Evolutionary conservation across 352 stramenopile species (phyloP).

Genomic region (Pythium angustatum): DNA sequence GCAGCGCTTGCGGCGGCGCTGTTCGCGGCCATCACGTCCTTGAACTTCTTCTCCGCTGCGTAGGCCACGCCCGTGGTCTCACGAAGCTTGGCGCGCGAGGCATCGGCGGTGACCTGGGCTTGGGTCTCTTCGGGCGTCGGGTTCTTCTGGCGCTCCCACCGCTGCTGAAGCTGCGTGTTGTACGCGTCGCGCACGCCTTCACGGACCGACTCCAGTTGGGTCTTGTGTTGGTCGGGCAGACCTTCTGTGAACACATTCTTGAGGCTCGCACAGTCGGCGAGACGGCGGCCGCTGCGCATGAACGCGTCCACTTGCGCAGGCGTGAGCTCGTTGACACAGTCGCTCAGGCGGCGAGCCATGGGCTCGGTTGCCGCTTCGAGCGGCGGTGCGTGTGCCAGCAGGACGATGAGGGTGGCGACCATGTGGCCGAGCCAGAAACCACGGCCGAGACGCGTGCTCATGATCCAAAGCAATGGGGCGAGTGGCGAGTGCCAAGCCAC

Average conservation of each 20-base stretch:
- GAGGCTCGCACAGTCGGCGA: not conserved
- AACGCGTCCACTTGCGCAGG: not conserved
- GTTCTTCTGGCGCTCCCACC: not conserved
- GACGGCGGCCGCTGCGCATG: not conserved
- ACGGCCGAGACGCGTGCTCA: no score
- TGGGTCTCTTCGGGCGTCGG: not conserved
- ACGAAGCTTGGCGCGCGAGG: not conserved
- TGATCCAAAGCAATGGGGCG: no score
- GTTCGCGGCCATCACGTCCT: no score
- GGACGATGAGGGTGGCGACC: no score
- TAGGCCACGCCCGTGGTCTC: not conserved
- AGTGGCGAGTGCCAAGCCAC: no score
- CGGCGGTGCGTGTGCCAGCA: no score
- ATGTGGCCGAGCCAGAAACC: no score
- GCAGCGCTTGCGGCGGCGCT: not conserved
- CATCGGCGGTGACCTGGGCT: not conserved
- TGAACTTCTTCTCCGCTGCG: not conserved
- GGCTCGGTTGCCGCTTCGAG: not conserved
- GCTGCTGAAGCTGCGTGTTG: not conserved
- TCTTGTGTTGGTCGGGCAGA: not conserved
- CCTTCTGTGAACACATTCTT: not conserved
- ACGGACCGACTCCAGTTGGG: not conserved
- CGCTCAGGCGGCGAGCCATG: not conserved
- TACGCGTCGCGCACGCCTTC: not conserved
- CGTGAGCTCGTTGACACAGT: constrained; percentile 1